Evolutionary conservation across 352 stramenopile species (phyloP).

Genomic region (Phytophthora ramorum): DNA sequence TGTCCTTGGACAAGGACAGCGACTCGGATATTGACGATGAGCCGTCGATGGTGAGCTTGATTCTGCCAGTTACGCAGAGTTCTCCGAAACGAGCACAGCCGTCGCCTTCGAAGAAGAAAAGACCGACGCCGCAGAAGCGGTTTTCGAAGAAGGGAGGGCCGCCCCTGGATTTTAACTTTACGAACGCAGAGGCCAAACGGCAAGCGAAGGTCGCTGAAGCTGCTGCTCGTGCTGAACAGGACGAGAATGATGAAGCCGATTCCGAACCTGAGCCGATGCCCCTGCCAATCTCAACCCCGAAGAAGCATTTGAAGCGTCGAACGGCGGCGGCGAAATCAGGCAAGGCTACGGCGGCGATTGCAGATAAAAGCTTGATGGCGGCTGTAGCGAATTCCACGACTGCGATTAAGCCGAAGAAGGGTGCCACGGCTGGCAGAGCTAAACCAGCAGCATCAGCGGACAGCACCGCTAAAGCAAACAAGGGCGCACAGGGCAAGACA

Average conservation of each 20-base stretch:
- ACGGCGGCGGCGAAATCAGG: conserved; percentile 35
- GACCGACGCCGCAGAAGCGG: conserved; percentile 29
- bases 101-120: conserved; percentile 32
- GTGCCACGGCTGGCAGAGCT: conserved; percentile 1
- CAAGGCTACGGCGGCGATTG: background rate
- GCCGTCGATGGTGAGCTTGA: conserved; percentile 57
- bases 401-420: conserved; percentile 20
- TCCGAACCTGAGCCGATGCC: conserved; percentile 32
- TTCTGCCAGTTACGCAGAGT: conserved; percentile 49
- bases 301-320: conserved; percentile 48
- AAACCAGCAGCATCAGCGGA: conserved; percentile 2
- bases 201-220: conserved; percentile 35
- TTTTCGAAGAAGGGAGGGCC: conserved; percentile 30
- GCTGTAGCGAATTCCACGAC: conserved; percentile 21
- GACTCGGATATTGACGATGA: conserved; percentile 63
- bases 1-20: conserved; percentile 62
- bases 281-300: conserved; percentile 15
- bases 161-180: conserved; percentile 62
- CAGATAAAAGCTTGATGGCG: conserved; percentile 22
- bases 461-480: background rate
- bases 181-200: conserved; percentile 46
- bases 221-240: conserved; percentile 27
- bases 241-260: conserved; percentile 29
- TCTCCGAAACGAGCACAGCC: conserved; percentile 31
- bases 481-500: conserved; percentile 6